These are phyloP conservation scores for Conidiobolus incongruus DNA, from an alignment of 371 early-diverging fungal species.

Conservation along the genomic window DNA sequence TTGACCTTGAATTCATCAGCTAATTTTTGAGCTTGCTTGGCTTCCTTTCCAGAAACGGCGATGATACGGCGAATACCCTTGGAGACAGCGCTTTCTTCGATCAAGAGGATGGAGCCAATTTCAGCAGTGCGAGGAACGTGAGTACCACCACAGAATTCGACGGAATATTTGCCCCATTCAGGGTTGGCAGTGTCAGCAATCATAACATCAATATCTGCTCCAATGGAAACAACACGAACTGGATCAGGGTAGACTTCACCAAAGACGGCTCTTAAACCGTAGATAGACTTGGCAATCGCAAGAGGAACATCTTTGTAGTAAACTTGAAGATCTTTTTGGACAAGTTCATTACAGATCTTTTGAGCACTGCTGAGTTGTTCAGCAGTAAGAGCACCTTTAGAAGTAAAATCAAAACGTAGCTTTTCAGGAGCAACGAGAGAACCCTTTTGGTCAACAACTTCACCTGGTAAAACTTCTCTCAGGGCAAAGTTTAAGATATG, in stretches of 20 bases:
- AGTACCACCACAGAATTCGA: slow-evolving; percentile 99
- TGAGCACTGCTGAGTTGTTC: slow-evolving; percentile 71
- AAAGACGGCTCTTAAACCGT: slow-evolving; percentile 86
- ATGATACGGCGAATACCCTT: slow-evolving; percentile 96
- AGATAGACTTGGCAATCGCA: slow-evolving; percentile 52
- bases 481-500: slow-evolving; percentile 96
- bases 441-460: slow-evolving; percentile 84
- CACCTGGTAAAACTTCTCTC: slow-evolving; percentile 42
- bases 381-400: slow-evolving; percentile 39
- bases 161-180: slow-evolving; percentile 54
- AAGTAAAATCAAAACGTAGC: slow-evolving; percentile 89
- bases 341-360: slow-evolving; percentile 52
- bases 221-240: slow-evolving; percentile 84
- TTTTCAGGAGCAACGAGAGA: slow-evolving; percentile 94
- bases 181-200: slow-evolving; percentile 55
- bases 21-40: slow-evolving; percentile 34
- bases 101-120: slow-evolving; percentile 70
- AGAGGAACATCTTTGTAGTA: slow-evolving; percentile 75
- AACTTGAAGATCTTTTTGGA: slow-evolving; percentile 49
- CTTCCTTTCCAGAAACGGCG: slow-evolving; percentile 90
- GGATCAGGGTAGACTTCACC: slow-evolving; percentile 95
- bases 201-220: slow-evolving; percentile 72
- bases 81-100: slow-evolving; percentile 88
- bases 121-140: slow-evolving; percentile 88
- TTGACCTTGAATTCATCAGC: slow-evolving; percentile 38